Evolutionary conservation across 345 rosid species (phyloP), one percentile per base, ranked within the genome.

Genomic region (Hirschfeldia incana): DNA sequence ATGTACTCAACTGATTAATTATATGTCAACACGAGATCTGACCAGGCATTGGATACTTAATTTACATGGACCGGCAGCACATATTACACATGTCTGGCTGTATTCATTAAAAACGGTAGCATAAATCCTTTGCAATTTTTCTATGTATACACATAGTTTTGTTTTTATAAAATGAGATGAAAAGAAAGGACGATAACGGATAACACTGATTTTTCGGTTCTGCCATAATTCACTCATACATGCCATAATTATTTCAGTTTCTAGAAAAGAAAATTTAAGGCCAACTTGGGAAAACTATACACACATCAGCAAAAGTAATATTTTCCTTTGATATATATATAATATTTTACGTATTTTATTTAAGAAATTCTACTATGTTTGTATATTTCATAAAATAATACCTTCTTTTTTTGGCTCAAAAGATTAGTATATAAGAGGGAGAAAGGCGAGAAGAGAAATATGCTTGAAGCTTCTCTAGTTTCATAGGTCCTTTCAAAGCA

Each of bases 391-490:
- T 34, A 34, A 34, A 34, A 34, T 34, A 34, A 34, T 34, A 34
- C 37, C 37, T 21, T 21, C 21, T 21, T 21, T 21, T 21, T 21
- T 21, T 21, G 21, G 21, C 21, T 21, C 21, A 21, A 21, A 21
- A 21, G 21, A 21, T 21, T 21, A 75, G 80, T 80, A 80, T 80
- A 76, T 59, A 80, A 71, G 73, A 74, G 72, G 80, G 65, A 59
- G 73, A 59, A 16, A 58, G 69, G 77, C 17, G 44, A 71, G 77
- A 57, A 36, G 77, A 67, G 46, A 3, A 81, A 81, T 58, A 76
- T 71, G 83, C 80, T 81, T 81, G 77, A 65, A 76, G 34, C 69
- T 80, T 80, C 83, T 76, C 76, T 75, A 69, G 36, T 80, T 60
- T 72, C 65, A 46, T 46, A 71, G 55, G 55, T 76, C 34, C 26